Base-by-base conservation (phyloP, 768 basidiomycete genomes). In the Calocybe gangraenosa region DNA sequence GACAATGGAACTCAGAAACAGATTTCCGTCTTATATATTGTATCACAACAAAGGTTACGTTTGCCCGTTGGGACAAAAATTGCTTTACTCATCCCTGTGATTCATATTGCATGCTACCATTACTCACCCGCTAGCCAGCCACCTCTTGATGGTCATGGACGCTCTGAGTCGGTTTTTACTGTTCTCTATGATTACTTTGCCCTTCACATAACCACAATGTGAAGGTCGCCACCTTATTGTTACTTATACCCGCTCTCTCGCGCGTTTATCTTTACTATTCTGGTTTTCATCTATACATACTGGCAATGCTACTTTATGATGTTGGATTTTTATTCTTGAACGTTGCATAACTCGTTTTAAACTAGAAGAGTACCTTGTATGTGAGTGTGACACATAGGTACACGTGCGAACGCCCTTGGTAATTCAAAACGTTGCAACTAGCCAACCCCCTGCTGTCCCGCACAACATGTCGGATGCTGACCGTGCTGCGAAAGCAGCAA, bases 401-500 rank as follows among this genome's bases (percentile, higher is more conserved):
- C 30, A 35, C 31, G 32, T 44, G 31, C 42, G 25, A 28, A 28
- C 25, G n/a, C 34, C 13, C 14, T 19, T 37, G 7, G 2, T 7
- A 38, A 19, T 36, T 42, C 36, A 19, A 19, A 38, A 18, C 6
- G 7, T 20, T 17, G 14, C 13, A 41, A 31, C 9, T 43, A 22
- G 7, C 23, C 14, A 9, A 19, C 10, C 33, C 11, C 14, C 23
- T 17, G 9, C 42, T 17, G 14, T 21, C 34, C 38, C 47, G 13
- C 23, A 22, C 41, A 42, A 48, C 20, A 79, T 74, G 79, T 73
- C 81, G 19, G 88, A 88, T 56, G 81, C 82, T 48, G 90, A 92
- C 50, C 79, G 89, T 49, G 86, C 87, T 42, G 80, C 79, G 13
- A 90, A 86, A 65, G 79, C 89, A 44, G 90, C 90, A 2, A 79